Conservation (phyloP, 441 rosid genomes). For the Cnidoscolus chayamansa region DNA sequence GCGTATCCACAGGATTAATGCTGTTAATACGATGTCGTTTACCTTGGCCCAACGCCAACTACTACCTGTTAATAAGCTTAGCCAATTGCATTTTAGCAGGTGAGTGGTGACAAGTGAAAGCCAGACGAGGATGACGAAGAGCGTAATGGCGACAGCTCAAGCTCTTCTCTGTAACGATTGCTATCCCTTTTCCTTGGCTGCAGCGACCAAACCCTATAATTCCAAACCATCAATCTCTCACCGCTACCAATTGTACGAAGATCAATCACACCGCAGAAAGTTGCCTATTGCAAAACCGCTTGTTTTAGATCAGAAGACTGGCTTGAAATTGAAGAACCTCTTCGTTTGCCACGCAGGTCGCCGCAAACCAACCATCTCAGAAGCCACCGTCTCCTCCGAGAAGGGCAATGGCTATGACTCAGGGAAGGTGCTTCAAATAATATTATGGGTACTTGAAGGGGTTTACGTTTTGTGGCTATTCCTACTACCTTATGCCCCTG, state of each 20-base stretch:
- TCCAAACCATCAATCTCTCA: conserved; percentile 2
- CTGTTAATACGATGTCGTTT: not conserved
- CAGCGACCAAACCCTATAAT: conserved; percentile 14
- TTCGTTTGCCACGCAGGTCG: conserved; percentile 41
- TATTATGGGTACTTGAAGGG: conserved; percentile 69
- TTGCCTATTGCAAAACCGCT: conserved; percentile 21
- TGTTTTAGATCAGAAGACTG: conserved; percentile 13
- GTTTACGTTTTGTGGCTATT: conserved; percentile 88
- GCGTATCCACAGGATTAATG: not conserved
- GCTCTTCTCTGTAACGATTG: conserved; percentile 17
- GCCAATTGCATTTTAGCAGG: not conserved
- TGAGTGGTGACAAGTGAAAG: too few relatives aligned
- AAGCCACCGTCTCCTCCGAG: conserved; percentile 23
- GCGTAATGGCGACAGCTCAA: conserved; percentile 8
- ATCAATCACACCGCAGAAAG: conserved; percentile 5
- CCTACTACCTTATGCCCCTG: conserved; percentile 89
- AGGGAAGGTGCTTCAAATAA: conserved; percentile 37
- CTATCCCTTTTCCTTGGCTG: not conserved
- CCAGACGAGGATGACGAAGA: not conserved
- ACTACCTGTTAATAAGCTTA: not conserved
- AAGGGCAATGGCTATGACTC: conserved; percentile 28
- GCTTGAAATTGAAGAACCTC: conserved; percentile 16
- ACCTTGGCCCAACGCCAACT: too few relatives aligned
- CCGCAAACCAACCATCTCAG: conserved; percentile 32
- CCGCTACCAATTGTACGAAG: conserved; percentile 4